These are phyloP conservation scores for Penicillium angulare DNA, from an alignment of 495 filamentous ascomycete species.

Conservation along the genomic window DNA sequence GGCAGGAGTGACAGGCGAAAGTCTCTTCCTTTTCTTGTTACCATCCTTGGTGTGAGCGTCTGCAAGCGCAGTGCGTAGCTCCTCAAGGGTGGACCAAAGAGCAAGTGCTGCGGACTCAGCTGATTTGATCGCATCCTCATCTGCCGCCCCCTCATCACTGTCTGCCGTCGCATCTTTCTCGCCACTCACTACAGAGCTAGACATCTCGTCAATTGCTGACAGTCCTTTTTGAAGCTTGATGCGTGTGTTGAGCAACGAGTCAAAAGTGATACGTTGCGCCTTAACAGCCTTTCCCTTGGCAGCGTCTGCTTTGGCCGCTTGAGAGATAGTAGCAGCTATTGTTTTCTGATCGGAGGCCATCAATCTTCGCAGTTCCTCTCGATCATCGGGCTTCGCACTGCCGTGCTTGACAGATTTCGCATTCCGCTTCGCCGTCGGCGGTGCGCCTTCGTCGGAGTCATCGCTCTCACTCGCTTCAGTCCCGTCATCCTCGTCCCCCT, in stretches of 20 bases:
- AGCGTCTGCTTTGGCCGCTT: constrained; percentile 73
- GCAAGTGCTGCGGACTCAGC: constrained; percentile 87
- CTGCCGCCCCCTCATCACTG: constrained; percentile 2
- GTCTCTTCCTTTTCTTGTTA: constrained; percentile 60
- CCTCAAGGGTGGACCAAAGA: constrained; percentile 81
- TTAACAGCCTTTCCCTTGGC: constrained; percentile 85
- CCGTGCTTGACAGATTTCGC: not conserved
- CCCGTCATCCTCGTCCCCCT: constrained; percentile 30
- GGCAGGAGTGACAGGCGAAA: constrained; percentile 42
- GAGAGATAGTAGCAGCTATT: constrained; percentile 65
- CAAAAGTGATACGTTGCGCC: constrained; percentile 78
- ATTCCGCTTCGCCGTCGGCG: constrained; percentile 3
- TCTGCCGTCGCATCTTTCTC: constrained; percentile 34
- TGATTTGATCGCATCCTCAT: constrained; percentile 56
- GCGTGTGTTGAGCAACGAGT: constrained; percentile 79
- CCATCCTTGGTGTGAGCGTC: constrained; percentile 45
- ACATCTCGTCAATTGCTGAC: constrained; percentile 73
- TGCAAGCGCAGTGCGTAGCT: constrained; percentile 61
- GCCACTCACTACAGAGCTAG: constrained; percentile 35
- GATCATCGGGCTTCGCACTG: constrained; percentile 24
- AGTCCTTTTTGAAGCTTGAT: constrained; percentile 91
- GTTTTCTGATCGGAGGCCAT: constrained; percentile 71
- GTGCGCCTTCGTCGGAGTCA: not conserved
- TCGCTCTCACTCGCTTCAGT: constrained; percentile 3
- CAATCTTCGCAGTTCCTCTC: constrained; percentile 62